Conservation (phyloP, 1,139 yeast genomes). For the Diutina sp. region DNA sequence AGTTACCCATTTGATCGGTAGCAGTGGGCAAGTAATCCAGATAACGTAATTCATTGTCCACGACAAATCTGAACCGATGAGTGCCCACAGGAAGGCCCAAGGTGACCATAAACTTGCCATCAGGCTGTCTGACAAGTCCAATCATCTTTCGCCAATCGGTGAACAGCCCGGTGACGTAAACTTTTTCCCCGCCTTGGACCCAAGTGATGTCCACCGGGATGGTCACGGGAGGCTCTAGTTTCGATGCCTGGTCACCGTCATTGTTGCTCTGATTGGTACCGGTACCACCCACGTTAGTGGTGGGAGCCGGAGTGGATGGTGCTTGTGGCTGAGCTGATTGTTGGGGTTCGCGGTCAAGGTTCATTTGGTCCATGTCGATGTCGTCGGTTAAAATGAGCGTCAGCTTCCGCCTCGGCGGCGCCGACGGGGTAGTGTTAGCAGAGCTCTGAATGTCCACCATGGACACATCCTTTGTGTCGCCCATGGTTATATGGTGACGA, state of each 20-base stretch:
- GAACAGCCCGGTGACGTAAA: conserved; percentile 40
- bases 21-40: conserved; percentile 37
- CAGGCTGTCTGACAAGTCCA: conserved; percentile 37
- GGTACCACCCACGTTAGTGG: background rate
- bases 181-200: conserved; percentile 91
- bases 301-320: background rate
- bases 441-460: conserved; percentile 31
- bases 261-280: background rate
- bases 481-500: background rate
- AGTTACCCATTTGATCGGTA: conserved; percentile 39
- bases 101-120: conserved; percentile 24
- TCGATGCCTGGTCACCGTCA: conserved; percentile 14
- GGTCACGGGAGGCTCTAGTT: conserved; percentile 8
- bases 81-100: conserved; percentile 36
- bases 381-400: conserved; percentile 31
- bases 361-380: conserved; percentile 24
- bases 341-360: conserved; percentile 12
- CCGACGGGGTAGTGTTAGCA: conserved; percentile 5
- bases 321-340: background rate
- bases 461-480: conserved; percentile 17
- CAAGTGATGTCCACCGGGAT: conserved; percentile 76
- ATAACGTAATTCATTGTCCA: conserved; percentile 34
- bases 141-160: conserved; percentile 42
- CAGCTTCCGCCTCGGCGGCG: conserved; percentile 20
- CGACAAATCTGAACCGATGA: conserved; percentile 34